These are phyloP conservation scores for Lactifluus volemus DNA, from an alignment of 768 basidiomycete genomes.

Conservation along the genomic window DNA sequence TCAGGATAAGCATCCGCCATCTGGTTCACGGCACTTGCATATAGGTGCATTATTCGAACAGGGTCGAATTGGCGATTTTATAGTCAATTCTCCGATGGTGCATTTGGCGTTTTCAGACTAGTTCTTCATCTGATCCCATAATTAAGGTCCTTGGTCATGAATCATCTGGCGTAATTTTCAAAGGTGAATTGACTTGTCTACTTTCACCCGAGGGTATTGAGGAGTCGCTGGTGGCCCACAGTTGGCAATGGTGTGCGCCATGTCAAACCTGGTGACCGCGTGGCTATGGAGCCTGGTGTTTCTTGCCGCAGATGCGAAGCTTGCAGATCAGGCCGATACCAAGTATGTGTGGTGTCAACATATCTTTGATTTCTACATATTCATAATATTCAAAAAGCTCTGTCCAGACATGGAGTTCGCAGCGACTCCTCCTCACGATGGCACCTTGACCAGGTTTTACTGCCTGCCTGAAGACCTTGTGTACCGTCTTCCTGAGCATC, in stretches of 20 bases:
- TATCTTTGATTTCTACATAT: neutral
- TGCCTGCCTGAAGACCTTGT: slow-evolving; percentile 77
- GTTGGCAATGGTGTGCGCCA: slow-evolving; percentile 72
- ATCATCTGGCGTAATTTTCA: slow-evolving; percentile 69
- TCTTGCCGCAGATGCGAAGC: slow-evolving; percentile 77
- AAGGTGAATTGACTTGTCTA: slow-evolving; percentile 34
- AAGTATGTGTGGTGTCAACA: slow-evolving; percentile 38
- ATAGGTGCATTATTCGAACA: slow-evolving; percentile 74
- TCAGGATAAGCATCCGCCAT: slow-evolving; percentile 11
- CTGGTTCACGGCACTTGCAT: neutral
- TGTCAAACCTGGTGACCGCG: slow-evolving; percentile 75
- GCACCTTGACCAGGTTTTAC: slow-evolving; percentile 84
- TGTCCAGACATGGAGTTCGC: slow-evolving; percentile 84
- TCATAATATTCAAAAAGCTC: slow-evolving; percentile 42
- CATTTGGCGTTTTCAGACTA: slow-evolving; percentile 3
- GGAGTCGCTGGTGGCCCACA: slow-evolving; percentile 21
- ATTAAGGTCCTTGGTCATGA: slow-evolving; percentile 89
- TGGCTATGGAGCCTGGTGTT: slow-evolving; percentile 87
- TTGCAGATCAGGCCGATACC: slow-evolving; percentile 79
- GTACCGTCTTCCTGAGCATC: slow-evolving; percentile 72
- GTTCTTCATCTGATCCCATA: neutral
- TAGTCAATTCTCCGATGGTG: slow-evolving; percentile 77
- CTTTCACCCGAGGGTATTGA: neutral
- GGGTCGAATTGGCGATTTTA: slow-evolving; percentile 72
- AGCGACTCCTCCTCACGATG: slow-evolving; percentile 90